A percentile compares a stretch with the other conserved stretches of the same genome.
Conservation (phyloP, 2,329 filamentous ascomycete species). For the Ophiocordyceps camponoti-rufipedis region DNA sequence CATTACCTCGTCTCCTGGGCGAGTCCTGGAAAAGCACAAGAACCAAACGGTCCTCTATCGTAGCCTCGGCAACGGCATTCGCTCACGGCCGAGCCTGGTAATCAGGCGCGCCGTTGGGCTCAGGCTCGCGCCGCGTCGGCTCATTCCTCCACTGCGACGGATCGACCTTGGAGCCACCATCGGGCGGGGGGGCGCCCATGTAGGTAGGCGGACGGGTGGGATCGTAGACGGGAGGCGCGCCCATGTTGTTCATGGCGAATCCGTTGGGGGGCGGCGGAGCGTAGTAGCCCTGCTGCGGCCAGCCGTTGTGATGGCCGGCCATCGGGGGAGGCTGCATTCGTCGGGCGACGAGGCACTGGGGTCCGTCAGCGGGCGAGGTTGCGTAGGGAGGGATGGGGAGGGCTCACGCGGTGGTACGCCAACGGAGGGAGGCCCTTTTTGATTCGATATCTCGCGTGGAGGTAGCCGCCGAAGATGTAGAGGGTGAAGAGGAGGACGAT, state of each 20-base stretch:
- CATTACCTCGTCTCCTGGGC: not conserved
- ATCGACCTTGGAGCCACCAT: conserved; percentile 33
- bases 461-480: conserved; percentile 50
- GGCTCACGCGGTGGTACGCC: conserved; percentile 48
- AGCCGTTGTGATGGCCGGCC: conserved; percentile 2
- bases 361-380: not conserved
- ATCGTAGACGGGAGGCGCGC: conserved; percentile 40
- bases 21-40: too few relatives aligned
- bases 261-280: conserved; percentile 4
- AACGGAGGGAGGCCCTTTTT: conserved; percentile 46
- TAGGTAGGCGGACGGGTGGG: conserved; percentile 38
- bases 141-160: conserved; percentile 24
- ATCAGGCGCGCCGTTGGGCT: conserved; percentile 7
- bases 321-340: conserved; percentile 6
- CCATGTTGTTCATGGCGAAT: conserved; percentile 33
- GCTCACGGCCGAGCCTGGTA: conserved; percentile 7
- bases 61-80: too few relatives aligned
- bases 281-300: conserved; percentile 7
- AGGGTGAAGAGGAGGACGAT: conserved; percentile 38
- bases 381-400: not conserved
- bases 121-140: conserved; percentile 8
- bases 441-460: conserved; percentile 50
- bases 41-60: not conserved
- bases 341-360: conserved; percentile 33
- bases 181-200: conserved; percentile 20